These are phyloP conservation scores for Radiomyces spectabilis DNA, from an alignment of 192 early-diverging fungal species.

Conservation along the genomic window DNA sequence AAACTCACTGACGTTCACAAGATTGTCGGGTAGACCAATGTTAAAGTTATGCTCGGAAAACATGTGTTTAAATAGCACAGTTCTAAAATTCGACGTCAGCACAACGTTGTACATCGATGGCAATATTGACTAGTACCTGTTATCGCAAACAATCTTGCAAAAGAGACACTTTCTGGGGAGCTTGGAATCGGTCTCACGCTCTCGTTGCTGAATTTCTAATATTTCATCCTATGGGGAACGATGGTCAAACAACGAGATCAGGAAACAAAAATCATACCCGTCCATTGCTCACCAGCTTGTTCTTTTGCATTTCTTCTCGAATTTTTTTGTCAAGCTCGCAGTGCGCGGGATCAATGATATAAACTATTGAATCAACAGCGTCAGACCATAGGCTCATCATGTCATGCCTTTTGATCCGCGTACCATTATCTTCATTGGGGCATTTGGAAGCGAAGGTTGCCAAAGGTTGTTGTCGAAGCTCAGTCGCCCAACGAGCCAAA, in stretches of 20 bases:
- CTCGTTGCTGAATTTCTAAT: slow-evolving; percentile 62
- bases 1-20: slow-evolving; percentile 80
- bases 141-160: slow-evolving; percentile 74
- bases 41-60: slow-evolving; percentile 89
- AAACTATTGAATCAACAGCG: slow-evolving; percentile 24
- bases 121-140: too few species aligned
- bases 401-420: neutral
- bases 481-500: slow-evolving; percentile 63
- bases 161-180: slow-evolving; percentile 82
- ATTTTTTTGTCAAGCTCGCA: slow-evolving; percentile 55
- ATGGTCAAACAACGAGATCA: neutral
- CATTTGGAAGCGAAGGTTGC: too few species aligned
- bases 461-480: too few species aligned
- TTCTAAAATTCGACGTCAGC: too few species aligned
- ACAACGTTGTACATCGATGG: too few species aligned
- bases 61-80: slow-evolving; percentile 79
- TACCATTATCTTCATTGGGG: neutral
- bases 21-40: slow-evolving; percentile 86
- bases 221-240: slow-evolving; percentile 44
- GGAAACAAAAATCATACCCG: neutral
- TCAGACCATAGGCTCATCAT: neutral
- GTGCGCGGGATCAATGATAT: slow-evolving; percentile 51
- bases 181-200: slow-evolving; percentile 59
- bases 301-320: slow-evolving; percentile 63
- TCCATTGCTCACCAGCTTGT: slow-evolving; percentile 43